phyloP scores from a whole-genome alignment of 2,329 filamentous ascomycete genomes.

The Sporothrix phasma region DNA sequence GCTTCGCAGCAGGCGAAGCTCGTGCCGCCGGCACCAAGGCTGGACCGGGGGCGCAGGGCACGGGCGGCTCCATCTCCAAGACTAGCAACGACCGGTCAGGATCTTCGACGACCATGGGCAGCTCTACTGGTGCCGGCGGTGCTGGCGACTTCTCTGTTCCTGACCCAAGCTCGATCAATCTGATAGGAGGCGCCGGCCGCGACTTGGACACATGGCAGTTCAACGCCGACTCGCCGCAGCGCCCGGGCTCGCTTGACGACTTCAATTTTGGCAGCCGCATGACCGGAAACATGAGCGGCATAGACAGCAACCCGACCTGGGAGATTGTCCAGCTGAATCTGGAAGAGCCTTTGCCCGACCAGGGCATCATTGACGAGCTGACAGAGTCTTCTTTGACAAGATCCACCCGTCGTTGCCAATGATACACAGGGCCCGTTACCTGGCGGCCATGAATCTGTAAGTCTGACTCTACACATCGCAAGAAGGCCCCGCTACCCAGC shows the following conservation, averaged over 20 bases:
- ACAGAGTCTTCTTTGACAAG: slow-evolving; percentile 87
- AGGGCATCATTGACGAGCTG: slow-evolving; percentile 70
- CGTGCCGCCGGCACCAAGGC: slow-evolving; percentile 31
- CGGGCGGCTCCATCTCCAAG: neutral
- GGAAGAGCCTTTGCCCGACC: slow-evolving; percentile 48
- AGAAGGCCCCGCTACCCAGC: neutral
- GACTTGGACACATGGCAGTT: slow-evolving; percentile 48
- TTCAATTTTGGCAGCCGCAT: slow-evolving; percentile 46
- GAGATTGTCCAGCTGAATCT: slow-evolving; percentile 57
- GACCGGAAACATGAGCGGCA: slow-evolving; percentile 37
- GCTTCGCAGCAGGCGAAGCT: slow-evolving; percentile 34
- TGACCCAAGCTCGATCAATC: slow-evolving; percentile 36
- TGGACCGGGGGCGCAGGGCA: neutral
- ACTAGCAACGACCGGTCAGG: neutral
- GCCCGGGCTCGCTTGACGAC: slow-evolving; percentile 40
- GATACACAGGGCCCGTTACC: slow-evolving; percentile 79
- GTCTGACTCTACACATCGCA: slow-evolving; percentile 23
- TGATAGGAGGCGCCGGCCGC: slow-evolving; percentile 31
- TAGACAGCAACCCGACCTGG: slow-evolving; percentile 60
- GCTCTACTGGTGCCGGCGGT: slow-evolving; percentile 17
- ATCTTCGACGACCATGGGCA: neutral
- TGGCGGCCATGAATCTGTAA: slow-evolving; percentile 76
- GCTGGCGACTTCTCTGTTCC: slow-evolving; percentile 33
- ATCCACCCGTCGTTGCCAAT: slow-evolving; percentile 77
- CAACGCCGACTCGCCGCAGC: slow-evolving; percentile 42